Base-by-base conservation (phyloP, 768 basidiomycete genomes). In the Suillus variegatus region DNA sequence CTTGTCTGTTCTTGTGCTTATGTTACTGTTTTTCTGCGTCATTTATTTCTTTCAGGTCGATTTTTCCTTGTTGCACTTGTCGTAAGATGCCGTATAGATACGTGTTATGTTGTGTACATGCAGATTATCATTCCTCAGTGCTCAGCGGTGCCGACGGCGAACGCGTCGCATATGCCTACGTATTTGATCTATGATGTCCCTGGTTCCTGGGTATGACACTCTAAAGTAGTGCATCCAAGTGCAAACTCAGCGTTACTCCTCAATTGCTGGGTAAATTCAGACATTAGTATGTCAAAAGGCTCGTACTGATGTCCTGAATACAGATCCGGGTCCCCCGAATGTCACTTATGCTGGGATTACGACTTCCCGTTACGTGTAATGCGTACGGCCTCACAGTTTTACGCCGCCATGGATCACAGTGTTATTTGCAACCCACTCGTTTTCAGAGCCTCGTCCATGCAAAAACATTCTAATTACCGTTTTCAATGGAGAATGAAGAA, bases 391-490 rank as follows among this genome's bases (percentile, higher is more conserved):
- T 32, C 16, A 32, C 25, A 18, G 18, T 20, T 35, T 54, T 55
- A 13, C 32, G 54, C 28, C 28, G 18, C 4, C 52, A 52, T 54
- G 16, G 4, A 32, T 32, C 18, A 4, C 52, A 35, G 25, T 41
- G 41, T 32, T 60, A 35, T 51, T 1, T 40, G 36, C 56, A 35
- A 40, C 57, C 72, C 47, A 68, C 44, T 22, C 44, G 47, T 56
- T 32, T 40, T 12, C 71, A 96, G 93, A 85, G 84, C 62, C 82
- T 97, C 62, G 78, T 97, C 63, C 87, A 89, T 70, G 89, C 94
- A 20, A 89, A 96, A 40, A 9, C 16, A 32, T 91, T 95, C 14
- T 85, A 89, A 69, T 87, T 95, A 60, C 89, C 95, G 3, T 94
- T 95, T 68, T 90, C 25, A 18, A 8, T 52, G 14, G 51, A 91